Evolutionary conservation across 768 basidiomycete species (phyloP).

Genomic region (Kwoniella bestiolae): DNA sequence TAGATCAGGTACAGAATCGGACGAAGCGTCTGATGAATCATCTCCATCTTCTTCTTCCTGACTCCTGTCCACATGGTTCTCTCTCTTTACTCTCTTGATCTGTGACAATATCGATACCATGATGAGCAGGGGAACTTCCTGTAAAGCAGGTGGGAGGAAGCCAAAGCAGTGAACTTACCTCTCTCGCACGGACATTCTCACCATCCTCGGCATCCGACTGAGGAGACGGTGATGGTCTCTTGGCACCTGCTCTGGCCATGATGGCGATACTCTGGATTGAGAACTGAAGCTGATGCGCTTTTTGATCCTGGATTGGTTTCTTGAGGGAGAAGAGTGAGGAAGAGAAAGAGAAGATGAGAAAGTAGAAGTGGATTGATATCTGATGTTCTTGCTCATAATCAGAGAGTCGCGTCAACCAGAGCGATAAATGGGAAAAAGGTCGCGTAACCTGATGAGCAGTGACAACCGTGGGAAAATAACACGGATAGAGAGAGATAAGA

Average conservation of each 20-base stretch:
- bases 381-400: conserved; percentile 1
- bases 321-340: conserved; percentile 1
- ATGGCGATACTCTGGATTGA: neutral
- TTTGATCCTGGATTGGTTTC: too few relatives aligned
- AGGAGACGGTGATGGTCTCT: conserved; percentile 11
- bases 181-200: conserved; percentile 1
- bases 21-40: neutral
- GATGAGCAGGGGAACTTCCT: too few relatives aligned
- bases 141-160: neutral
- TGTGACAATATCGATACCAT: too few relatives aligned
- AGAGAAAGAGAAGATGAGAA: conserved; percentile 1
- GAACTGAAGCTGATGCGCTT: too few relatives aligned
- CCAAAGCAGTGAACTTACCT: neutral
- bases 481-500: neutral
- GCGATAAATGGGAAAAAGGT: neutral
- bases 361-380: neutral
- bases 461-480: neutral
- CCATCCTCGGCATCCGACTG: conserved; percentile 20
- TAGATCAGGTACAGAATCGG: conserved; percentile 58
- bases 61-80: neutral
- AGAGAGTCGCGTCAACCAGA: conserved; percentile 21
- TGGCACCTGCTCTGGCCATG: conserved; percentile 16
- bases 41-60: neutral
- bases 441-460: conserved; percentile 2
- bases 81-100: conserved; percentile 25